Evolutionary conservation across 108 stramenopile species (phyloP).

Genomic region (Nitzschia palea): DNA sequence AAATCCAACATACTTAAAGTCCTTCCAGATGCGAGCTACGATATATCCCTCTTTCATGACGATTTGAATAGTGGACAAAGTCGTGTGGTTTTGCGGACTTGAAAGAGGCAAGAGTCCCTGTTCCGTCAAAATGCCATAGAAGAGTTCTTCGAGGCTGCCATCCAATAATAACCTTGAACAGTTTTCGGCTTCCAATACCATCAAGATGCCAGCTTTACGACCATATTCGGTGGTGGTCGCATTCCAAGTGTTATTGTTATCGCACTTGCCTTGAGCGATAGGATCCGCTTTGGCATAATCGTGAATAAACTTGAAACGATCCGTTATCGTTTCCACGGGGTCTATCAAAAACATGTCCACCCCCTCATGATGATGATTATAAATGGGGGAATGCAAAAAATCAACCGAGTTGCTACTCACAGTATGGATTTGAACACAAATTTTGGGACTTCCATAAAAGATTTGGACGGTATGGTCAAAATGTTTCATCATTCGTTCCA

Average conservation of each 20-base stretch:
- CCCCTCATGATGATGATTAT: conserved; percentile 32
- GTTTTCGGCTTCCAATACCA: conserved; percentile 61
- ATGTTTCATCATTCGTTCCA: conserved; percentile 48
- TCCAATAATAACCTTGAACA: conserved; percentile 15
- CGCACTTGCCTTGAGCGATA: conserved; percentile 10
- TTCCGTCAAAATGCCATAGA: not conserved
- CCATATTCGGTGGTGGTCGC: conserved; percentile 38
- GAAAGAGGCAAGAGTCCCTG: not conserved
- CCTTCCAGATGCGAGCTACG: conserved; percentile 53
- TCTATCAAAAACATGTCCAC: conserved; percentile 6
- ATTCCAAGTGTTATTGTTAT: conserved; percentile 23
- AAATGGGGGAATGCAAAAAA: conserved; percentile 38
- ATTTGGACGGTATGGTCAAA: conserved; percentile 55
- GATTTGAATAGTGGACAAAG: conserved; percentile 4
- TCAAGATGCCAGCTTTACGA: conserved; percentile 32
- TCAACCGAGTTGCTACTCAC: conserved; percentile 64
- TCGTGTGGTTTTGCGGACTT: not conserved
- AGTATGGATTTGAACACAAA: conserved; percentile 67
- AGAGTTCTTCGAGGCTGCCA: not conserved
- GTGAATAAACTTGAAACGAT: conserved; percentile 18
- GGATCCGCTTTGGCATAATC: conserved; percentile 19
- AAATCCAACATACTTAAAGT: conserved; percentile 32
- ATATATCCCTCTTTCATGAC: conserved; percentile 62
- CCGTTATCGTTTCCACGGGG: not conserved
- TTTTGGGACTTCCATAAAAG: conserved; percentile 55